Conservation (phyloP, 352 stramenopile genomes). For the Plasmopara halstedii region DNA sequence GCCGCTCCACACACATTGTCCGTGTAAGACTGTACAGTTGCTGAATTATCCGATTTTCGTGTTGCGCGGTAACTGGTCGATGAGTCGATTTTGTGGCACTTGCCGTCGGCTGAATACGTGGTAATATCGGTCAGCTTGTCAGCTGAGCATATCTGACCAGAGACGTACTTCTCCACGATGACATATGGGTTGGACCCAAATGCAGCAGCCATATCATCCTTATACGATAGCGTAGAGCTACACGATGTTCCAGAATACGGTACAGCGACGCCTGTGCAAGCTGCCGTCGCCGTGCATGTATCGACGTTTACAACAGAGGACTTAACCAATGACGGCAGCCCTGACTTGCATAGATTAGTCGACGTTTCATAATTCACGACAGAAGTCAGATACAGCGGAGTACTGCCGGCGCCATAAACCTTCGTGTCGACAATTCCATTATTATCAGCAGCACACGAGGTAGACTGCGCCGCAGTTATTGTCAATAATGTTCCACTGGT, state of each 20-base stretch:
- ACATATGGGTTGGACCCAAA: background rate
- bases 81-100: slow-evolving; percentile 3
- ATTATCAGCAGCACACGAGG: background rate
- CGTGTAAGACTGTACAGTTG: background rate
- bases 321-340: background rate
- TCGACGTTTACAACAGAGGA: background rate
- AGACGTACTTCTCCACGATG: background rate
- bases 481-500: background rate
- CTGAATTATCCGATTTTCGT: background rate
- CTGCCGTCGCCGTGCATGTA: background rate
- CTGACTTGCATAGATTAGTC: background rate
- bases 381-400: background rate
- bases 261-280: background rate
- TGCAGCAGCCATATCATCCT: background rate
- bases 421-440: background rate
- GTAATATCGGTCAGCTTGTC: background rate
- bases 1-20: background rate
- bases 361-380: slow-evolving; percentile 1
- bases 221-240: background rate
- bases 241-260: background rate
- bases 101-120: slow-evolving; percentile 1
- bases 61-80: slow-evolving; percentile 3
- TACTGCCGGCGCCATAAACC: slow-evolving; percentile 3
- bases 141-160: background rate
- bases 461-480: background rate